These are phyloP conservation scores for Ochetophila trinervis DNA, from an alignment of 306 rosid genomes.

Conservation along the genomic window DNA sequence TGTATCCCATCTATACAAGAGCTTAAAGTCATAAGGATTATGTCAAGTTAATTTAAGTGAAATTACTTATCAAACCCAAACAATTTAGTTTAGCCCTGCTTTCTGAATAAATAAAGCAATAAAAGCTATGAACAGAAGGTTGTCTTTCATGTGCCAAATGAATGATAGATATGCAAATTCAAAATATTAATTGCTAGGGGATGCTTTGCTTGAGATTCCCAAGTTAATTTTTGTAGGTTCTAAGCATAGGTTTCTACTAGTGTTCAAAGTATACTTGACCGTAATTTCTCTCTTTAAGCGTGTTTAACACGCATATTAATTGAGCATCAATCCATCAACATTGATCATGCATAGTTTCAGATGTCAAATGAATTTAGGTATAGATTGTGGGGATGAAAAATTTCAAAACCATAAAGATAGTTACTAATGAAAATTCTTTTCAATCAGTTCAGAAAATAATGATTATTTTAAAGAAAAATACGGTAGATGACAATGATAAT, in stretches of 20 bases:
- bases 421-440: not conserved
- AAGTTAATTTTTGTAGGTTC: too few relatives aligned
- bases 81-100: not conserved
- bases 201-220: not conserved
- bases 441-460: not conserved
- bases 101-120: constrained; percentile 6
- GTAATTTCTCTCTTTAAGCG: not conserved
- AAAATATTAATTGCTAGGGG: not conserved
- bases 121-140: not conserved
- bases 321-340: not conserved
- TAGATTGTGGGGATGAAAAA: too few relatives aligned
- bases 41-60: not conserved
- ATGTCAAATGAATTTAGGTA: too few relatives aligned
- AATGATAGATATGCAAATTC: not conserved
- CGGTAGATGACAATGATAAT: not conserved
- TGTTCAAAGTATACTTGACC: not conserved
- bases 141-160: not conserved
- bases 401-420: not conserved
- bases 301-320: not conserved
- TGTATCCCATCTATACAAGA: too few relatives aligned
- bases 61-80: not conserved
- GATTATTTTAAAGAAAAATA: not conserved
- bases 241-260: constrained; percentile 15
- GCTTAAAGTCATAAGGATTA: not conserved
- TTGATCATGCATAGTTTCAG: not conserved